A percentile compares a stretch with the other conserved stretches of the same genome.
Conservation (phyloP, 73 alveolate species). For the Uronychia binucleata region DNA sequence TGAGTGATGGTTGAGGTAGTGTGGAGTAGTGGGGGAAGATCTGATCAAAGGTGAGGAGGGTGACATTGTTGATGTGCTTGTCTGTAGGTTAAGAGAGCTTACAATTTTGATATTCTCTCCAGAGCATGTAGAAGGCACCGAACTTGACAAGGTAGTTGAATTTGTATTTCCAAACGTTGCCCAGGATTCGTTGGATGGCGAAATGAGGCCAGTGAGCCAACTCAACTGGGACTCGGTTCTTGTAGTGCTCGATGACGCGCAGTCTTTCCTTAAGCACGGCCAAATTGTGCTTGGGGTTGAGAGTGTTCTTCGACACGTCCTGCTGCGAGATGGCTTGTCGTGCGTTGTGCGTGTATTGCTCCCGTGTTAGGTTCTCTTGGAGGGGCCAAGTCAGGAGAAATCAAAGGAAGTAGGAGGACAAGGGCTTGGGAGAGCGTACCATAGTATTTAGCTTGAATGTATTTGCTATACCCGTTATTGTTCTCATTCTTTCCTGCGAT, state of each 20-base stretch:
- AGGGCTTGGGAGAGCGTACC: background rate
- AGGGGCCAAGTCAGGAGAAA: background rate
- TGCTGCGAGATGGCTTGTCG: background rate
- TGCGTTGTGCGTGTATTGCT: background rate
- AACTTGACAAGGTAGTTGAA: background rate
- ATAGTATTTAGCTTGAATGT: background rate
- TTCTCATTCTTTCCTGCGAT: background rate
- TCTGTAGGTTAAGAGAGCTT: background rate
- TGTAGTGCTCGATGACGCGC: background rate
- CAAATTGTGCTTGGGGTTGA: background rate
- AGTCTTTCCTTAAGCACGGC: background rate
- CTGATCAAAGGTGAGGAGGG: background rate
- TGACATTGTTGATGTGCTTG: background rate
- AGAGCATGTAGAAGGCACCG: background rate
- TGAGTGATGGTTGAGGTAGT: too few relatives aligned
- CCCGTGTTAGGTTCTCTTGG: background rate
- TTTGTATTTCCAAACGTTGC: background rate
- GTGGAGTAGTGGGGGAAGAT: background rate
- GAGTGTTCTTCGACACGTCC: background rate
- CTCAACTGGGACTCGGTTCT: background rate
- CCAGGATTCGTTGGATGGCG: background rate
- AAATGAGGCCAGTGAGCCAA: background rate
- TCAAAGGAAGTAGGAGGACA: background rate
- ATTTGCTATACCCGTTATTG: background rate
- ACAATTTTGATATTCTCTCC: background rate